These are phyloP conservation scores for Talaromyces sp. DNA, from an alignment of 2,329 filamentous ascomycete genomes.

Conservation along the genomic window DNA sequence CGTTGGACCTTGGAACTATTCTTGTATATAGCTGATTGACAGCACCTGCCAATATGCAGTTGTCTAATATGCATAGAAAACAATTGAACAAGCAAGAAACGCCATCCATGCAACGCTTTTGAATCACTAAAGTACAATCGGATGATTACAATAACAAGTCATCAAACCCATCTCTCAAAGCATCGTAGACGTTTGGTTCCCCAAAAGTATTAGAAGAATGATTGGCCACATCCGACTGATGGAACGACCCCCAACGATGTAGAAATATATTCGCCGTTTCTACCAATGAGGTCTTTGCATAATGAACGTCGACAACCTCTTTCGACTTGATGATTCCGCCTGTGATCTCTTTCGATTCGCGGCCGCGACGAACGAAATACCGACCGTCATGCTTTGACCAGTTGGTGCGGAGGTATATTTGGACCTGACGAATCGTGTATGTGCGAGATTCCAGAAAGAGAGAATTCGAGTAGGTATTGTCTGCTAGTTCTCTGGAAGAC, in stretches of 20 bases:
- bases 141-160: constrained; percentile 3
- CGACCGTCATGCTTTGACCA: constrained; percentile 48
- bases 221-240: constrained; percentile 7
- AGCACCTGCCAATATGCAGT: neutral
- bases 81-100: neutral
- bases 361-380: constrained; percentile 50
- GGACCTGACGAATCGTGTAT: constrained; percentile 44
- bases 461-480: constrained; percentile 1
- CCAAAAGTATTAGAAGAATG: neutral
- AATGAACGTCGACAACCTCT: constrained; percentile 24
- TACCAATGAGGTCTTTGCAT: constrained; percentile 26
- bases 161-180: neutral
- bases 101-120: constrained; percentile 6
- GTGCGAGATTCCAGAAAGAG: constrained; percentile 28
- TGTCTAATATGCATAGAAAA: neutral
- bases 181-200: neutral
- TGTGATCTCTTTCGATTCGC: constrained; percentile 45
- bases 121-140: neutral
- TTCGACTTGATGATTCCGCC: constrained; percentile 33
- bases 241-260: constrained; percentile 23
- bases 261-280: constrained; percentile 27
- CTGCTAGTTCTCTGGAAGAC: neutral
- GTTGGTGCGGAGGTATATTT: constrained; percentile 43
- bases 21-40: neutral
- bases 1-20: neutral